Evolutionary conservation across 176 grass and related monocot genomes (phyloP).

Genomic region (Panicum miliaceum): DNA sequence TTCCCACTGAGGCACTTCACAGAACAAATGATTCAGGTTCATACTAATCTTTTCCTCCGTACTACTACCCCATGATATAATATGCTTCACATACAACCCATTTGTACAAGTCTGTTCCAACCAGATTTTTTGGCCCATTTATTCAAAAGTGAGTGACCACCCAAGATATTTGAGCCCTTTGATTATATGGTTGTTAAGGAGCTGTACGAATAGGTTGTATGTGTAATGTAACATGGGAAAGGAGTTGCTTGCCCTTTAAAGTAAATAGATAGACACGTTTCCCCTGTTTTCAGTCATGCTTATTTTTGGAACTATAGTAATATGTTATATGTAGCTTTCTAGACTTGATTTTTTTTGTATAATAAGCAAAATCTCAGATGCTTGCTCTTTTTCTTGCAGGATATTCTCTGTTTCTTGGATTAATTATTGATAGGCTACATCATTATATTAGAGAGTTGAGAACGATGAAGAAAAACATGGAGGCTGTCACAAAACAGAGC

Average conservation of each 20-base stretch:
- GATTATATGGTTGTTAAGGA: too few species aligned
- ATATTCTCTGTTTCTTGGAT: conserved; percentile 75
- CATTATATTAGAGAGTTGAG: conserved; percentile 78
- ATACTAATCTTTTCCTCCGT: background rate
- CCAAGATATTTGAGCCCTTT: too few species aligned
- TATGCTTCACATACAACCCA: background rate
- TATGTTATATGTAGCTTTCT: background rate
- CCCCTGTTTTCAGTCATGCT: too few species aligned
- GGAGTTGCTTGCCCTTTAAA: too few species aligned
- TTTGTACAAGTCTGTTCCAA: background rate
- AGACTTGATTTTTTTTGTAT: background rate
- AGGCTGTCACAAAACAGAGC: conserved; percentile 68
- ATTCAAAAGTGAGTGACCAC: background rate
- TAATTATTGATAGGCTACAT: conserved; percentile 79
- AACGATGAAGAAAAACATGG: conserved; percentile 67
- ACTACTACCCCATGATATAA: background rate
- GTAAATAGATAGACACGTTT: too few species aligned
- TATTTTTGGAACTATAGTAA: too few species aligned
- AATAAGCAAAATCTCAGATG: background rate
- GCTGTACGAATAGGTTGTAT: too few species aligned
- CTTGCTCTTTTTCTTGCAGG: conserved; percentile 63
- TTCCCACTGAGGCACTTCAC: background rate
- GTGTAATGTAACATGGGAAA: too few species aligned
- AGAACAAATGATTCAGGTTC: conserved; percentile 5
- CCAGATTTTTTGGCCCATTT: background rate